phyloP scores from a whole-genome alignment of 2,329 filamentous ascomycete species.

The Shiraia bambusicola region DNA sequence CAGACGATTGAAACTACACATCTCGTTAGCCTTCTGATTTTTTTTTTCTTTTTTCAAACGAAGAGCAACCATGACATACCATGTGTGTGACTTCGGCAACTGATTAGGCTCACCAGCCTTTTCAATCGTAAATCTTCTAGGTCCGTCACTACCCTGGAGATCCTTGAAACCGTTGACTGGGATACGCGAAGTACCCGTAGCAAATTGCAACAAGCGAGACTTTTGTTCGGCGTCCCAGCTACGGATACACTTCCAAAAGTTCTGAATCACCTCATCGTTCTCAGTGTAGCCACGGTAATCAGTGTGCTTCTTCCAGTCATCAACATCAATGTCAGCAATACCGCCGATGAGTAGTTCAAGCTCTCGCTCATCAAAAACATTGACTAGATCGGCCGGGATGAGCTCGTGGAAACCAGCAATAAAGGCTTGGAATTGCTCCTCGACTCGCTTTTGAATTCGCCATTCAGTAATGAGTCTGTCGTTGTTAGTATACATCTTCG shows the following conservation, averaged over 20 bases:
- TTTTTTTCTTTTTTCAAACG: neutral
- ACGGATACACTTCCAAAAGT: slow-evolving; percentile 97
- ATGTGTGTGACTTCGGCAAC: slow-evolving; percentile 95
- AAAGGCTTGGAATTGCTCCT: slow-evolving; percentile 98
- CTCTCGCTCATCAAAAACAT: slow-evolving; percentile 97
- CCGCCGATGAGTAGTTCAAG: slow-evolving; percentile 94
- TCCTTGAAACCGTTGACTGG: slow-evolving; percentile 99
- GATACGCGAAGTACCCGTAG: slow-evolving; percentile 94
- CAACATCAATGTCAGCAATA: slow-evolving; percentile 99
- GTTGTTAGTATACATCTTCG: slow-evolving; percentile 16
- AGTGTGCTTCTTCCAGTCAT: slow-evolving; percentile 99
- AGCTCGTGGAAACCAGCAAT: slow-evolving; percentile 97
- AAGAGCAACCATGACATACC: slow-evolving; percentile 60
- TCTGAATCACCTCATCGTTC: slow-evolving; percentile 93
- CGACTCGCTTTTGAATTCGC: slow-evolving; percentile 97
- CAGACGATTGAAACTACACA: slow-evolving; percentile 85
- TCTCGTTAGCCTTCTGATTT: slow-evolving; percentile 17
- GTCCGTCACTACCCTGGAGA: slow-evolving; percentile 93
- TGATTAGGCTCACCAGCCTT: slow-evolving; percentile 91
- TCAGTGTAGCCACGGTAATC: slow-evolving; percentile 99
- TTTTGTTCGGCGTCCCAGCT: slow-evolving; percentile 99
- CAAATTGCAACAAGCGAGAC: slow-evolving; percentile 92
- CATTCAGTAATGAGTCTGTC: slow-evolving; percentile 88
- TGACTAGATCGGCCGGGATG: slow-evolving; percentile 93
- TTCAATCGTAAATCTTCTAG: slow-evolving; percentile 94